These are phyloP conservation scores for Pythium brachiatum DNA, from an alignment of 352 stramenopile genomes.

Conservation along the genomic window DNA sequence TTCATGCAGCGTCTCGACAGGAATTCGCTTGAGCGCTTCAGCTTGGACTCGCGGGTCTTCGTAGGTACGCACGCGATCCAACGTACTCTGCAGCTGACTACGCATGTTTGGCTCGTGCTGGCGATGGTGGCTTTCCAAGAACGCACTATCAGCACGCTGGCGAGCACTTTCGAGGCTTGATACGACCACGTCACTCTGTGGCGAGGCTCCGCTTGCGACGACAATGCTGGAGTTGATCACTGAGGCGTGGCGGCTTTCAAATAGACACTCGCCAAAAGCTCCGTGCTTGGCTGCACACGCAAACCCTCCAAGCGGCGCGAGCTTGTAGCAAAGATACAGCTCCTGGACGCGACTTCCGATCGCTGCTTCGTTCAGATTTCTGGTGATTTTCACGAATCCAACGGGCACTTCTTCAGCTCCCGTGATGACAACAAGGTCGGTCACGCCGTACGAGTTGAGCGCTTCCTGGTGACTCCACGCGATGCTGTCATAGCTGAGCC, in stretches of 20 bases:
- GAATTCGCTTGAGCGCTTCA: conserved; percentile 67
- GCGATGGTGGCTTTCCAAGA: conserved; percentile 41
- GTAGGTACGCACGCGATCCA: conserved; percentile 61
- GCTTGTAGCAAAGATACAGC: conserved; percentile 58
- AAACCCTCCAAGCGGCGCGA: conserved; percentile 57
- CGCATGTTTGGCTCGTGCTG: conserved; percentile 50
- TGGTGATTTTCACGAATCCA: conserved; percentile 49
- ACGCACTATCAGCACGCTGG: conserved; percentile 28
- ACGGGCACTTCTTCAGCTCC: conserved; percentile 28
- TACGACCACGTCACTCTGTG: conserved; percentile 2
- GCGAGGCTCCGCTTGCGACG: conserved; percentile 4
- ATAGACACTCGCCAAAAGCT: conserved; percentile 70
- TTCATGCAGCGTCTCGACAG: conserved; percentile 57
- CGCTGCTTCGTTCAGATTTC: conserved; percentile 52
- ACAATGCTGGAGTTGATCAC: neutral
- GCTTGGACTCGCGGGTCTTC: conserved; percentile 63
- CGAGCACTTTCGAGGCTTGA: conserved; percentile 22
- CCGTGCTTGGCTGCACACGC: conserved; percentile 52
- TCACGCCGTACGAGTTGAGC: conserved; percentile 48
- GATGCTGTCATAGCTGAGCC: conserved; percentile 32
- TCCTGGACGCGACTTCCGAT: conserved; percentile 18
- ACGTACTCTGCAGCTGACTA: conserved; percentile 38
- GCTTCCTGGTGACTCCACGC: conserved; percentile 25
- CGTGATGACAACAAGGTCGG: conserved; percentile 48
- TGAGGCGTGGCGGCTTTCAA: conserved; percentile 37